Base-by-base conservation (phyloP, 768 basidiomycete genomes). In the Mycena filopes region DNA sequence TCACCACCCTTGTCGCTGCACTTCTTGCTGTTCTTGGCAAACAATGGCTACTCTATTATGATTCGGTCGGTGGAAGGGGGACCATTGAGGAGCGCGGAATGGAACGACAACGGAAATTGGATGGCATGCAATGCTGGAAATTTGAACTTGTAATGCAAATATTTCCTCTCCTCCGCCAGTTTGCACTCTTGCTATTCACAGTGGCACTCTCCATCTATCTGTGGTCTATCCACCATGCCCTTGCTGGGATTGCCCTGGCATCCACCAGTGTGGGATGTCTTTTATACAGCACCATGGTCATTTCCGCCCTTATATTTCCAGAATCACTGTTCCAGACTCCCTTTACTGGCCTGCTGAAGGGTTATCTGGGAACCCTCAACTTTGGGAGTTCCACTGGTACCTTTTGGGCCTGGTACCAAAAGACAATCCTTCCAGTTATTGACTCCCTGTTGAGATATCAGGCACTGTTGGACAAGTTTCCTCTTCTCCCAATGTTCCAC, bases 261-360 rank as follows among this genome's bases (percentile, higher is more conserved):
- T 29, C 42, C 25, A 55, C 53, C 12, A 28, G 38, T 1, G 16
- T 55, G 15, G 40, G 40, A 18, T 41, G 40, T n/a, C 16, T 28
- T 4, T 18, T 43, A 28, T 55, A 55, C 53, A 55, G 6, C 9
- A 4, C 28, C 8, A 41, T 55, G 53, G 6, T 42, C 15, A 8
- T 55, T 15, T 55, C 53, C 1, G 53, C 53, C n/a, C 2, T 40
- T 4, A 16, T 38, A 3, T 54, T 36, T 1, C 21, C 51, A 3
- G 51, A 54, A 13, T 54, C 51, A 1, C 51, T 36, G n/a, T 54
- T 38, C 38, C 36, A 54, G 23, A 54, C 51, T 21, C 28, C 51
- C 21, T 21, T 54, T 7, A 26, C 48, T 2, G 25, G 15, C 25
- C 25, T 48, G 8, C 26, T 48, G 47, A 15, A 15, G 28, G 4